Evolutionary conservation across 768 basidiomycete species (phyloP), one percentile per base, ranked within the genome.

Genomic region (Leccinellum rugosiceps): DNA sequence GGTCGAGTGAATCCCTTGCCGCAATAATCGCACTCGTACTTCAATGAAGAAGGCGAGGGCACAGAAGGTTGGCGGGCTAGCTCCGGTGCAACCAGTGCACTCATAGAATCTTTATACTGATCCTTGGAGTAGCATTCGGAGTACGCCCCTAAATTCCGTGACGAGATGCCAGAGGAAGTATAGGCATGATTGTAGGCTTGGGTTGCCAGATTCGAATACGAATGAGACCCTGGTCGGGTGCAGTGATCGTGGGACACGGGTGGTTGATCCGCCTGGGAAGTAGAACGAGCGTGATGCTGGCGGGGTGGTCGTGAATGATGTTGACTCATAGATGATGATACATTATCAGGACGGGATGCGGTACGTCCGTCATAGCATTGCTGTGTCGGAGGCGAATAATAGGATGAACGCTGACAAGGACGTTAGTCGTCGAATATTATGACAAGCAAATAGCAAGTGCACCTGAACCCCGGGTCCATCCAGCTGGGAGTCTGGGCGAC

Each of bases 1-100:
- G 90, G 90, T 25, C 90, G 81, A 66, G 82, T 91, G 73, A 92
- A 92, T 19, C 85, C 84, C 69, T 92, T 92, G 28, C 86, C 85
- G 68, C 90, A 92, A 71, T 87, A 90, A 31, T 70, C 74, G 65
- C 90, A 92, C 63, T 90, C 88, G 65, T 92, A 91, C 72, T 86
- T 88, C 54, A 78, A 65, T 17, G 72, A 53, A 21, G 80, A 73
- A 47, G 76, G 55, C 58, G 57, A 61, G 21, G 69, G 19, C n/a
- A 58, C 19, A 10, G 72, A 58, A 11, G 64, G 46, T 35, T 62
- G 65, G 31, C 60, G 59, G 11, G 54, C 56, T 25, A 53, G 23
- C 41, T 65, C 71, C 28, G 60, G 43, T 23, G 47, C 46, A 45
- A 51, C 49, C 7, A 58, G 48, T 23, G 53, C 50, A 43, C 26